phyloP scores from a whole-genome alignment of 2,329 filamentous ascomycete genomes.

The Elsinoe perseae region DNA sequence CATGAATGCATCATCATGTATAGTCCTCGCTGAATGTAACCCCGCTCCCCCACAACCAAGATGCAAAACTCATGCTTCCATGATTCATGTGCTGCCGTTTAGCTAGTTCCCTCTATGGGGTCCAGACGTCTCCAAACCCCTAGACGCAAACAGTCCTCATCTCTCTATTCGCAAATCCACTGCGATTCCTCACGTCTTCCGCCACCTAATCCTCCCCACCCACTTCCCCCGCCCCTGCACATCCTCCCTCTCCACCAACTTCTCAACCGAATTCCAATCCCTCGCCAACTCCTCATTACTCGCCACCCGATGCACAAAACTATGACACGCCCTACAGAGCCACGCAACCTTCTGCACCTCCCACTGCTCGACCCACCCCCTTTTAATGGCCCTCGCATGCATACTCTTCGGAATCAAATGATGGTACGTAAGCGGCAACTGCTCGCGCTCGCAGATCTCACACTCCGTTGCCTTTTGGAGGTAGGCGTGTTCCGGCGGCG shows the following conservation, averaged over 20 bases:
- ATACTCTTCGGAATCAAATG: constrained; percentile 75
- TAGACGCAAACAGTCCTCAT: not conserved
- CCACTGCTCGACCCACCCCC: constrained; percentile 71
- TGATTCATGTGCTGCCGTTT: too few relatives aligned
- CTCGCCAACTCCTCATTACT: constrained; percentile 70
- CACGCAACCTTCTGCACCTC: constrained; percentile 74
- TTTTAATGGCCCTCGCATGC: constrained; percentile 66
- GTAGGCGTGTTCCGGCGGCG: constrained; percentile 56
- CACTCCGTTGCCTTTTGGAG: constrained; percentile 46
- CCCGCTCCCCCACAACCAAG: too few relatives aligned
- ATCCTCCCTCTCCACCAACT: constrained; percentile 61
- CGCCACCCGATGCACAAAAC: constrained; percentile 68
- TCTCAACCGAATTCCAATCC: constrained; percentile 64
- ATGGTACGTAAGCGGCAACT: constrained; percentile 73
- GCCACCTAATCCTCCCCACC: constrained; percentile 69
- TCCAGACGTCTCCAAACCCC: not conserved
- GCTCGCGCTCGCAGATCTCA: constrained; percentile 68
- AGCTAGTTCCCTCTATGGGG: too few relatives aligned
- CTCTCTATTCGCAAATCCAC: not conserved
- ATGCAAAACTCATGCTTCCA: too few relatives aligned
- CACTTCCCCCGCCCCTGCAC: constrained; percentile 63
- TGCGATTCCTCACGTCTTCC: constrained; percentile 40
- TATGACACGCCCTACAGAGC: constrained; percentile 78
- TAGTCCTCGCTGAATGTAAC: too few relatives aligned
- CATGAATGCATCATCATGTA: too few relatives aligned